Evolutionary conservation across 2,329 filamentous ascomycete species (phyloP).

Genomic region (Xylaria sp.): DNA sequence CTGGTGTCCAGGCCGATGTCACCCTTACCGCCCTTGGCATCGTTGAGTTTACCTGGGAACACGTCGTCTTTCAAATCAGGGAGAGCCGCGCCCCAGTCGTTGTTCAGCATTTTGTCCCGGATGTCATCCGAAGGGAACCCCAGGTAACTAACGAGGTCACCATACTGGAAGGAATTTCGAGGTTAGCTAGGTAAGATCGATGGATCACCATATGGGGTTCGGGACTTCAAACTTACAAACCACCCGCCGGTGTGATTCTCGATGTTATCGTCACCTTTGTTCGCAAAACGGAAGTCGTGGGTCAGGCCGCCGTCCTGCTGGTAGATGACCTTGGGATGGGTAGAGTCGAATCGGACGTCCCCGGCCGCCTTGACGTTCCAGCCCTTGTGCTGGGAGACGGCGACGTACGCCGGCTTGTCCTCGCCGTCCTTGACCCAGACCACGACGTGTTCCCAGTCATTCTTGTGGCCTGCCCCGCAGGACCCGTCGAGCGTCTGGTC

Average conservation of each 20-base stretch:
- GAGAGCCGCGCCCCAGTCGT: conserved; percentile 14
- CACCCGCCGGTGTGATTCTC: conserved; percentile 35
- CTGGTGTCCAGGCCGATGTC: conserved; percentile 12
- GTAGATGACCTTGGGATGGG: conserved; percentile 37
- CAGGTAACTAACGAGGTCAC: conserved; percentile 7
- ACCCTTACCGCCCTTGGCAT: conserved; percentile 12
- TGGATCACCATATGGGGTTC: no score
- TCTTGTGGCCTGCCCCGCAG: conserved; percentile 40
- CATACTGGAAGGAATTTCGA: conserved; percentile 6
- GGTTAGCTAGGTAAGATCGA: no score
- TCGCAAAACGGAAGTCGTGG: conserved; percentile 36
- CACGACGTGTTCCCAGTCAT: conserved; percentile 42
- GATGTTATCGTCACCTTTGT: conserved; percentile 34
- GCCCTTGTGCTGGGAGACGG: conserved; percentile 35
- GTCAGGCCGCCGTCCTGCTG: conserved; percentile 36
- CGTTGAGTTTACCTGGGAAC: conserved; percentile 7
- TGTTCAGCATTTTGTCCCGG: conserved; percentile 11
- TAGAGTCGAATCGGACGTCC: conserved; percentile 36
- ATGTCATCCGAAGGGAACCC: conserved; percentile 14
- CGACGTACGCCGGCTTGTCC: conserved; percentile 29
- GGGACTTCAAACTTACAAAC: conserved; percentile 18
- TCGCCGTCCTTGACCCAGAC: conserved; percentile 33
- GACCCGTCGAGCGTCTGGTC: conserved; percentile 39
- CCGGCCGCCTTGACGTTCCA: conserved; percentile 31
- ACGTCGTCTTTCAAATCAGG: conserved; percentile 10